Percentiles rank a stretch among this genome's conserved stretches.
Evolutionary conservation across 2,329 filamentous ascomycete genomes (phyloP).

Genomic region (Lomentospora prolificans): DNA sequence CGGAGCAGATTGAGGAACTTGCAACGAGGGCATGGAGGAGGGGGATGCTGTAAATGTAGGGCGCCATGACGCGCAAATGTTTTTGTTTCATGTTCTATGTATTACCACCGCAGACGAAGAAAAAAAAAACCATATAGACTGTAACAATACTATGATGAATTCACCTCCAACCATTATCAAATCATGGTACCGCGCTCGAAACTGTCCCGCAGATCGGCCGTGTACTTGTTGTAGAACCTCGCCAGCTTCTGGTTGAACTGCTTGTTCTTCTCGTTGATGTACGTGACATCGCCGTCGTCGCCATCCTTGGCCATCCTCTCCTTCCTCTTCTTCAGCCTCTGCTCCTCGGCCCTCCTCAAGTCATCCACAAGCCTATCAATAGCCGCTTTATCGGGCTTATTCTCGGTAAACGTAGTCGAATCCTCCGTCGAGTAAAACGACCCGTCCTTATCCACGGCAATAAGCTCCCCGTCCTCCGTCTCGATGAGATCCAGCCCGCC

Average conservation of each 20-base stretch:
- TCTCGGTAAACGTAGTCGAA: constrained; percentile 69
- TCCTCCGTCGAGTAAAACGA: constrained; percentile 86
- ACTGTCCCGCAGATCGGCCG: constrained; percentile 88
- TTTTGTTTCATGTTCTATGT: background rate
- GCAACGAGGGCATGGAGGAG: constrained; percentile 80
- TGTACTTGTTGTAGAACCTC: constrained; percentile 98
- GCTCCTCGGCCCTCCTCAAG: constrained; percentile 79
- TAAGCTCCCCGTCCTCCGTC: constrained; percentile 87
- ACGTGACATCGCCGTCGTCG: constrained; percentile 86
- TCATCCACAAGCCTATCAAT: constrained; percentile 83
- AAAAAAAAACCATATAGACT: background rate
- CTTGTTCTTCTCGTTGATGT: constrained; percentile 99
- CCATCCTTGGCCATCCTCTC: constrained; percentile 69
- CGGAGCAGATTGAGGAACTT: constrained; percentile 69
- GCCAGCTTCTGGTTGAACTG: constrained; percentile 98
- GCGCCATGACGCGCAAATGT: too few species aligned
- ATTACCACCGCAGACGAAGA: background rate
- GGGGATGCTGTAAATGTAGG: constrained; percentile 79
- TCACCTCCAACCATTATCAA: constrained; percentile 25
- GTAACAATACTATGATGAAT: background rate
- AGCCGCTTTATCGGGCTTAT: constrained; percentile 77
- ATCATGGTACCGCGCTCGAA: constrained; percentile 98
- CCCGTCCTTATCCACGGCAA: constrained; percentile 86
- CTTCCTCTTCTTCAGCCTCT: constrained; percentile 73
- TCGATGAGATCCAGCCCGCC: constrained; percentile 90